Percentiles rank a stretch among this genome's conserved stretches.
Evolutionary conservation across 2,329 filamentous ascomycete genomes (phyloP).

Genomic region (Phaeoacremonium minimum): DNA sequence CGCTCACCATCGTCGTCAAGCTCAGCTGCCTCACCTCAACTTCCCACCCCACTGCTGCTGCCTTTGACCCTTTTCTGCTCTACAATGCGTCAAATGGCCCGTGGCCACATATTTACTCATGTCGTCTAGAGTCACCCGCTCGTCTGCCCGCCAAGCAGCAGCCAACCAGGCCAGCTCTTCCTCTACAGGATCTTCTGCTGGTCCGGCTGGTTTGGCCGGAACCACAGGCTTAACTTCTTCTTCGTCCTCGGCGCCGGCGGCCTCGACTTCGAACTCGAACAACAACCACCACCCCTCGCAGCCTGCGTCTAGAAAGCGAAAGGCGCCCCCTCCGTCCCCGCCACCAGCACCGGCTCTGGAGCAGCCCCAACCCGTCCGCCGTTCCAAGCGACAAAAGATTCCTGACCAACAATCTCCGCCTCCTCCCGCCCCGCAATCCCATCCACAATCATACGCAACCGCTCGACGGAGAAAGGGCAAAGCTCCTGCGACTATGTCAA

Average conservation of each 20-base stretch:
- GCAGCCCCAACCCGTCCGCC: slow-evolving; percentile 41
- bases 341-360: slow-evolving; percentile 28
- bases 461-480: slow-evolving; percentile 57
- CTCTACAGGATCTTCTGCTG: slow-evolving; percentile 31
- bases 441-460: slow-evolving; percentile 25
- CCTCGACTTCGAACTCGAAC: no score
- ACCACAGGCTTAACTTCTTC: slow-evolving; percentile 31
- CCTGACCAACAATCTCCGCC: slow-evolving; percentile 34
- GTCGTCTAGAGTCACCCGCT: slow-evolving; percentile 95
- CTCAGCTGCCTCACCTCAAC: slow-evolving; percentile 1
- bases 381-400: slow-evolving; percentile 69
- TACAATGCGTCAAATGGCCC: slow-evolving; percentile 5
- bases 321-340: slow-evolving; percentile 52
- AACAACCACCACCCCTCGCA: slow-evolving; percentile 38
- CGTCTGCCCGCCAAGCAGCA: slow-evolving; percentile 85
- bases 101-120: slow-evolving; percentile 59
- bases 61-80: slow-evolving; percentile 9
- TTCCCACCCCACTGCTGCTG: not conserved
- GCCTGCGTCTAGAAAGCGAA: slow-evolving; percentile 68
- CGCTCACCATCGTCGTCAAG: no score
- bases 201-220: slow-evolving; percentile 33
- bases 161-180: slow-evolving; percentile 49
- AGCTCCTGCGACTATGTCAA: slow-evolving; percentile 64
- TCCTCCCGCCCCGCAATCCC: slow-evolving; percentile 24
- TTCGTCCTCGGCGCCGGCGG: slow-evolving; percentile 23